Evolutionary conservation across 257 asterid species (phyloP), one percentile per base, ranked within the genome.

Genomic region (Gentiana dahurica): DNA sequence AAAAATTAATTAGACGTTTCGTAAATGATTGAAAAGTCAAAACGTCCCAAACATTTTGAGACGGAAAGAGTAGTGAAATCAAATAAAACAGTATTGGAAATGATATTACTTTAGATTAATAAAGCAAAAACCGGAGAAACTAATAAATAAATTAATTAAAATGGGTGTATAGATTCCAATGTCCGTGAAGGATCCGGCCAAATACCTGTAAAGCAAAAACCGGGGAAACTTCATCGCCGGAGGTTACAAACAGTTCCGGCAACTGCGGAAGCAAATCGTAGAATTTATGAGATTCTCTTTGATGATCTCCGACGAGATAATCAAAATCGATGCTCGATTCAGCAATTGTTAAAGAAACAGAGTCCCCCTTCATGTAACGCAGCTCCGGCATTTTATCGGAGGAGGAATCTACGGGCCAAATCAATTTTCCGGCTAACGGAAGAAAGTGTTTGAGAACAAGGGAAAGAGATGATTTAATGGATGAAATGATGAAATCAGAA

Each of bases 391-490:
- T 63, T 24, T 24, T 24, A 24, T 24, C 24, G 24, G 24, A 24
- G 48, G 36, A 34, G 6, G 64, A 34, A 0, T 35, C 8, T 11
- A 56, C 38, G 36, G 78, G 60, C 34, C n/a, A 49, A 1, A 65
- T 59, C 58, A 81, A 48, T 1, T 71, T 78, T 0, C 80, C 85
- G n/a, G 81, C 73, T 55, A 75, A 64, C 4, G 82, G 73, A 61
- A 68, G 62, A 57, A 73, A 75, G 56, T 75, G 78, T 5, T 67
- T 57, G 43, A 81, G 85, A 12, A 80, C 51, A 13, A 65, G 73
- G 46, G 79, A 65, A 56, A 81, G 80, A 1, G 77, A 47, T 57
- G 51, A 53, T 24, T 58, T 66, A 66, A 77, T 76, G 2, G 48
- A 57, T 0, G 85, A 82, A 47, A 75, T 62, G 37, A 68, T 38